Base-by-base conservation (phyloP, 345 rosid genomes). In the Geranium brycei region DNA sequence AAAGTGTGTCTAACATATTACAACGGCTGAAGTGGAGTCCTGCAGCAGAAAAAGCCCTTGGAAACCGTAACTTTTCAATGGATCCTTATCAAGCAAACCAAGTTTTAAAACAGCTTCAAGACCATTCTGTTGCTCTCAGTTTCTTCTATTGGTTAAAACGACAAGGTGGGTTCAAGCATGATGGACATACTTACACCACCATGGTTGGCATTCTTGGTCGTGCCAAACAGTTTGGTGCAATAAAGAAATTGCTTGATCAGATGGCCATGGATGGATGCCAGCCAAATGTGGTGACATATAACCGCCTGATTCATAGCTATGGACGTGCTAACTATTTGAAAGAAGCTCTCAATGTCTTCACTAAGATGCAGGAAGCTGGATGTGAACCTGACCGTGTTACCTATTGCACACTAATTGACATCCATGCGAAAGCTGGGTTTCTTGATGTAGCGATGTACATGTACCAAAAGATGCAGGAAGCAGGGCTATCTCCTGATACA, bases 201-300 rank as follows among this genome's bases (percentile, higher is more conserved):
- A 89, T 91, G 98, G 83, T 89, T 28, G 98, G 96, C 64, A 84
- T 85, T 68, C 92, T 91, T 61, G 98, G 98, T 30, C 95, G 91
- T 66, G 83, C 91, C 1, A 87, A 71, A 80, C 91, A 87, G 73
- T 91, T 91, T 64, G 82, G 75, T 59, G 71, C 75, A 5, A 85
- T 91, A 69, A 71, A 87, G 75, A 84, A 76, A 68, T 80, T 91
- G 68, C 87, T 89, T 47, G 83, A 83, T 55, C 84, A 89, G 80
- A 91, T 91, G 96, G 79, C 79, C 62, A 70, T 71, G 72, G 98
- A 87, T 47, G 92, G 95, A 59, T 85, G 95, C 75, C 82, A 70
- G 65, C 96, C 96, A 41, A 91, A 83, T 73, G 89, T 88, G 63
- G 96, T 91, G 65, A 91, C 98, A 7, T 91, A 85, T 71, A 89